Evolutionary conservation across 495 filamentous ascomycete species (phyloP).

Genomic region (Neurospora sp.): DNA sequence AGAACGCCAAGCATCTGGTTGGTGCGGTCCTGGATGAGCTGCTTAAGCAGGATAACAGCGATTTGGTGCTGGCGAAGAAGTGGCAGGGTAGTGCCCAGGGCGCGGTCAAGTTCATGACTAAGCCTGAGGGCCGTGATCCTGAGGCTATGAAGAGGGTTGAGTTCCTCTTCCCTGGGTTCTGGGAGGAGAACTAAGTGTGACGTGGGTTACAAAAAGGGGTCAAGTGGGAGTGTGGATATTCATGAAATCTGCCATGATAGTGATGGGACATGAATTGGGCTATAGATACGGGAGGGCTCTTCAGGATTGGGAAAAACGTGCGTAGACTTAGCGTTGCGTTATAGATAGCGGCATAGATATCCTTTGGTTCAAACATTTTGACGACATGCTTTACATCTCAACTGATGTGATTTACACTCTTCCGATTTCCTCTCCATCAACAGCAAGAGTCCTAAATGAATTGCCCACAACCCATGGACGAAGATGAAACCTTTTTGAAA

Average conservation of each 20-base stretch:
- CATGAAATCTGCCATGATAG: not conserved
- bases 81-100: conserved; percentile 52
- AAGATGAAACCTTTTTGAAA: not conserved
- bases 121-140: conserved; percentile 48
- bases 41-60: conserved; percentile 59
- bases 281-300: not conserved
- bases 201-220: not conserved
- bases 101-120: conserved; percentile 65
- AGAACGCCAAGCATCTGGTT: conserved; percentile 77
- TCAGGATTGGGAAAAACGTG: not conserved
- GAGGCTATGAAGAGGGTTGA: conserved; percentile 60
- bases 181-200: conserved; percentile 19
- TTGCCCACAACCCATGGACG: no score
- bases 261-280: not conserved
- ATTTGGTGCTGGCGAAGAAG: conserved; percentile 72
- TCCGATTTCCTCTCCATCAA: not conserved
- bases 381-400: not conserved
- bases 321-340: not conserved
- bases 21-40: conserved; percentile 82
- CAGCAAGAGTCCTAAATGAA: no score
- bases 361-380: not conserved
- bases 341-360: not conserved
- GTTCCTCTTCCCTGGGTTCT: conserved; percentile 67
- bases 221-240: not conserved
- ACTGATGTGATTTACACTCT: not conserved